Base-by-base conservation (phyloP, 139 green algal genomes). In the Micractinium conductrix region DNA sequence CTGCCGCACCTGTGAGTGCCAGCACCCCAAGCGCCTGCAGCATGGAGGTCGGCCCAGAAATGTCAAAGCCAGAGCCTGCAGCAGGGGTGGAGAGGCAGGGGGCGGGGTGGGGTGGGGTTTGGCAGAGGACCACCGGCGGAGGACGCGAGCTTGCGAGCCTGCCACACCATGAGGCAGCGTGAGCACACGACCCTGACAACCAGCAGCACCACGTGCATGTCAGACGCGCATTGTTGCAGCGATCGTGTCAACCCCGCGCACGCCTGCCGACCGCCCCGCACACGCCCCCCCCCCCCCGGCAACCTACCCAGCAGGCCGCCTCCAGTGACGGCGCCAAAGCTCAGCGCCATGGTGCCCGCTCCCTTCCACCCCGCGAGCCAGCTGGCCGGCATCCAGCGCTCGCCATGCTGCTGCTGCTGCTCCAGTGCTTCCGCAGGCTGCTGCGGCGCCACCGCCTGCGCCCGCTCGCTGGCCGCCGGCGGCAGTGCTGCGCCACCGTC, bases 21-120 rank as follows among this genome's bases (percentile, higher is more conserved):
- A 99, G 89, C 84, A 98, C 93, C 0, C 62, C 89, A 16, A 98
- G 40, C 0, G 96, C 95, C 72, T 96, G 42, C 22, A 93, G 26
- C 24, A 92, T 74, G 0, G 88, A 95, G 8, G 33, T 76, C 9
- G 96, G 91, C 0, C 94, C 94, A 22, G 83, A 33, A 5, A 96
- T 17, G 78, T 96, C 88, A 40, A 96, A 88, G 26, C 89, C 89
- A 6, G 86, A 85, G 42, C 79, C 85, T 86, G 81, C 76, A 68
- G 75, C 12, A 73, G 17, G 40, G 40, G 70, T 26, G 58, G n/a
- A n/a, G n/a, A n/a, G n/a, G n/a, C n/a, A n/a, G n/a, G n/a, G n/a
- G n/a, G n/a, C n/a, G n/a, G n/a, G n/a, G n/a, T n/a, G n/a, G n/a
- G n/a, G n/a, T n/a, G n/a, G n/a, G n/a, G n/a, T n/a, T n/a, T n/a